A percentile compares a stretch with the other conserved stretches of the same genome.
Evolutionary conservation across 176 grass and related monocot species (phyloP).

Genomic region (Triticum dicoccoides): DNA sequence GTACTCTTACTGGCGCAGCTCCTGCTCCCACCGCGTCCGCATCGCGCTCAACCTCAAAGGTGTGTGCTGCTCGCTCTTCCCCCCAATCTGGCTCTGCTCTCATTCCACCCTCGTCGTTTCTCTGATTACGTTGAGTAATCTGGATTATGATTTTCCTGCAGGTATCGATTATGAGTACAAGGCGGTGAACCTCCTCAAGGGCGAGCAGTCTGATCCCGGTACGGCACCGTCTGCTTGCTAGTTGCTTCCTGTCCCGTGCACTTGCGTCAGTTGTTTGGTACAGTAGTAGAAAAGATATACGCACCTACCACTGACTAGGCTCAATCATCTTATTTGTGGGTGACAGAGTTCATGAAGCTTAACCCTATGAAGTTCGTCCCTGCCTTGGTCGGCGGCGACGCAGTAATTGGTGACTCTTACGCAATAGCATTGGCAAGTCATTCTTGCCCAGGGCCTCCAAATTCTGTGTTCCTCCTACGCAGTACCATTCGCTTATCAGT

Average conservation of each 20-base stretch:
- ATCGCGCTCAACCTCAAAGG: constrained; percentile 78
- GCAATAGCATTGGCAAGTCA: constrained; percentile 39
- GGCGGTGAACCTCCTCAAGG: constrained; percentile 47
- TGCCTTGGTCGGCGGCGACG: neutral
- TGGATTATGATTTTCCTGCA: neutral
- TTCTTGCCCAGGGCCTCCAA: neutral
- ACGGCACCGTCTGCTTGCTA: neutral
- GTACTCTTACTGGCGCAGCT: constrained; percentile 65
- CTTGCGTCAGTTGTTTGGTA: neutral
- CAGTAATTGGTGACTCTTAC: constrained; percentile 39
- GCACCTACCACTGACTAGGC: neutral
- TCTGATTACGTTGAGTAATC: neutral
- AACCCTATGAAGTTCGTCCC: constrained; percentile 60
- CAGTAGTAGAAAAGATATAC: neutral
- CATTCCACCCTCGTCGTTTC: neutral
- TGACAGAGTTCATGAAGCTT: constrained; percentile 49
- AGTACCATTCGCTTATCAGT: neutral
- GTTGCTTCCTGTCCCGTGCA: neutral
- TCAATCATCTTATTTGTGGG: neutral
- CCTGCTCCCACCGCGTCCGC: constrained; percentile 58
- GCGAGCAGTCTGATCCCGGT: constrained; percentile 60
- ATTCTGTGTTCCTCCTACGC: neutral
- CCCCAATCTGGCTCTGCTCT: neutral
- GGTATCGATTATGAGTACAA: constrained; percentile 51
- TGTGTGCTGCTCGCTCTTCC: neutral